Conservation (phyloP, 2,329 filamentous ascomycete genomes). For the Epichloe hybrida region DNA sequence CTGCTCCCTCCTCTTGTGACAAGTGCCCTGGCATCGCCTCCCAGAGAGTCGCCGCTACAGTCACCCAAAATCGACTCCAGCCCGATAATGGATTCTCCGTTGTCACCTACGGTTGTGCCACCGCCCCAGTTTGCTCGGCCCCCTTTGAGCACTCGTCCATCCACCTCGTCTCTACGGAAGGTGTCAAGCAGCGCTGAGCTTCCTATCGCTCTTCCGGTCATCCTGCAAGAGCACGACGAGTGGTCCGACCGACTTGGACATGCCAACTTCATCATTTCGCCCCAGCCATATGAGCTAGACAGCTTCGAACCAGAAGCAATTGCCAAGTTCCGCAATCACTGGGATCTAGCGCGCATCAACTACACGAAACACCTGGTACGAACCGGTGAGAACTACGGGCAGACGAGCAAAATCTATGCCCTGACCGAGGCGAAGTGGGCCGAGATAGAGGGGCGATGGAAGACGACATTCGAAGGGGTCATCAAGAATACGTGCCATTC, state of each 20-base stretch:
- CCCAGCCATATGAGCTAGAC: conserved; percentile 64
- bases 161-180: conserved; percentile 58
- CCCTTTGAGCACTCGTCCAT: conserved; percentile 64
- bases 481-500: conserved; percentile 33
- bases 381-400: conserved; percentile 80
- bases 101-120: conserved; percentile 20
- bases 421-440: conserved; percentile 85
- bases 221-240: conserved; percentile 58
- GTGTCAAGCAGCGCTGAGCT: conserved; percentile 46
- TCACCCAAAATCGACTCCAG: conserved; percentile 45
- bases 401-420: conserved; percentile 76
- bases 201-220: conserved; percentile 45
- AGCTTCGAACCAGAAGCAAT: conserved; percentile 42
- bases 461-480: conserved; percentile 51
- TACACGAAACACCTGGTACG: conserved; percentile 82
- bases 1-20: conserved; percentile 71
- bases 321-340: conserved; percentile 58
- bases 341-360: conserved; percentile 71
- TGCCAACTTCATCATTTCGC: conserved; percentile 81
- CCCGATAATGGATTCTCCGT: conserved; percentile 2
- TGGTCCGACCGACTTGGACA: conserved; percentile 83
- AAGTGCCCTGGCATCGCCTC: conserved; percentile 38
- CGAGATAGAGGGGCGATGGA: conserved; percentile 64
- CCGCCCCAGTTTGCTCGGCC: conserved; percentile 38
- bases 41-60: conserved; percentile 67